Evolutionary conservation across 108 stramenopile genomes (phyloP), one percentile per base, ranked within the genome.

Genomic region (Pseudonitzschia multiseries): DNA sequence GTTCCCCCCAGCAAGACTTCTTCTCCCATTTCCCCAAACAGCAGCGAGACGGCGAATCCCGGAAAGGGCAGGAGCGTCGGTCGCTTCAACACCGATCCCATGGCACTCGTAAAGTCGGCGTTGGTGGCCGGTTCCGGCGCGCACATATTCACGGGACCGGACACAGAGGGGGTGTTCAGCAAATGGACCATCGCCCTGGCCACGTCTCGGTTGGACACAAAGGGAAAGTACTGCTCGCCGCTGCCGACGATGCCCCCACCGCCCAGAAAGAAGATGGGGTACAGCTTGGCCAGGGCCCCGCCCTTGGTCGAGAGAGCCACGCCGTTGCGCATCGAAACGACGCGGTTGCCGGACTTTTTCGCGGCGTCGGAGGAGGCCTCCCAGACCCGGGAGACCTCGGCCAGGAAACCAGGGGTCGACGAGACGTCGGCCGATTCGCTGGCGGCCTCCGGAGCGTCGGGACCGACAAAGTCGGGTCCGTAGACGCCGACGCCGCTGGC

Each of bases 21-120:
- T 54, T 89, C 83, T 40, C 89, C 92, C 92, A 93, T 93, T 77
- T 93, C 85, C 14, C 92, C 92, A 69, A 93, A 89, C 46, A 88
- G n/a, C 8, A 81, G 43, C 9, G 67, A 64, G 15, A 87, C 89
- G 6, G 80, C 92, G 33, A 83, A 83, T 53, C 46, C 71, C 5
- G 92, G 92, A 31, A 93, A 59, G 2, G 92, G 92, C 0, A 93
- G 20, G 13, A 93, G 32, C 18, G 87, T 81, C 13, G 92, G 92
- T 52, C 92, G 81, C 18, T 28, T 66, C 42, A 93, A n/a, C 0
- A 76, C 83, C 17, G 57, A 65, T 28, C 92, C 92, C 54, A 93
- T 65, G 1, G 87, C 87, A 1, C 61, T 27, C 0, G 87, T 81
- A 72, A 93, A 93, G 65, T 93, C 79, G n/a, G 71, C 76, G 56